Evolutionary conservation across 2,329 filamentous ascomycete species (phyloP), one percentile per base, ranked within the genome.

Genomic region (Cytospora leucostoma): DNA sequence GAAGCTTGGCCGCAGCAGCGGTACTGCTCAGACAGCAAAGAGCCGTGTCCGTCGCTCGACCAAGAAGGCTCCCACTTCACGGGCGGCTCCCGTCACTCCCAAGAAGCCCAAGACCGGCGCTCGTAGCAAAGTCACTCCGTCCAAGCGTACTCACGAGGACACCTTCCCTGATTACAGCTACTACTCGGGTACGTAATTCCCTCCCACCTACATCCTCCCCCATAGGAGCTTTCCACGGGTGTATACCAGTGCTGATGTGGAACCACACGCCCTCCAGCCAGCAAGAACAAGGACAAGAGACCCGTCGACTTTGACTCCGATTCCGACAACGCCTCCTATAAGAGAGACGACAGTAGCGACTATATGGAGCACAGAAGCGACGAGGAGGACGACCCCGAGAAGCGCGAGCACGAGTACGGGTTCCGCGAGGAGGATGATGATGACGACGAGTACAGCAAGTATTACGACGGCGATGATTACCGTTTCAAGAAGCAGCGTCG

Each of bases 171-270:
- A 51, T 35, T 11, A n/a, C 21, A 53, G 49, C 49, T 40, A 34
- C 34, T 44, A 27, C 33, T 53, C 57, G 15, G 34, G 57, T 59
- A 53, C 38, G 49, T 53, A 47, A 8, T 37, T 11, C 7, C n/a
- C 8, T 21, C 10, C 15, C 44, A n/a, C 6, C 34, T n/a, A 6
- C 27, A 15, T 7, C n/a, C 44, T 21, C 13, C 32, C 32, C 44
- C 11, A 33, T 2, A 12, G 7, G 19, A 12, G 21, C 17, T 2
- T 37, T 7, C 11, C 10, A 40, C 7, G 34, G 32, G 21, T 19
- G 34, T 8, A 7, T 44, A 19, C 13, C 47, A n/a, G 33, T 52
- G 17, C 35, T 59, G 21, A 52, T 5, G n/a, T 35, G 12, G 13
- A 19, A 32, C 32, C 13, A 34, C 32, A 15, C 51, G 6, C 11